These are phyloP conservation scores for Xylaria sp. DNA, from an alignment of 2,329 filamentous ascomycete species.

Conservation along the genomic window DNA sequence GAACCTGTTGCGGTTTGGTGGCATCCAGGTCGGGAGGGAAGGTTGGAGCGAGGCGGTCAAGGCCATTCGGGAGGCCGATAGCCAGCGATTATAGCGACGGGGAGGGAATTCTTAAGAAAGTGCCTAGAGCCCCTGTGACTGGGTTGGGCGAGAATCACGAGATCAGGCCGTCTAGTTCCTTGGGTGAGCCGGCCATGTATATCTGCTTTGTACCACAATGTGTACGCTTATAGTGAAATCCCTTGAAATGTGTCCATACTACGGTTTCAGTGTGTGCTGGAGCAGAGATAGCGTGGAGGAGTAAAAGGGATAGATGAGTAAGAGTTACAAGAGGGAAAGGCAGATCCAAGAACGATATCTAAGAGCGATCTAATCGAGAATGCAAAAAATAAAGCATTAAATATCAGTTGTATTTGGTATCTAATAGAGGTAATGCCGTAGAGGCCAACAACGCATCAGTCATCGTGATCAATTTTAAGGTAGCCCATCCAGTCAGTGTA, in stretches of 20 bases:
- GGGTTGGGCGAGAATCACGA: not conserved
- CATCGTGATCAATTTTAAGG: not conserved
- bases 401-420: conserved; percentile 28
- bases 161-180: conserved; percentile 2
- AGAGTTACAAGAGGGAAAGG: not conserved
- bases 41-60: conserved; percentile 60
- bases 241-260: conserved; percentile 24
- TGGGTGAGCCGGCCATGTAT: conserved; percentile 29
- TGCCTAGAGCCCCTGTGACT: not conserved
- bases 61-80: conserved; percentile 56
- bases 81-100: conserved; percentile 53
- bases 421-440: conserved; percentile 23
- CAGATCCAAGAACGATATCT: not conserved
- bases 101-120: not conserved
- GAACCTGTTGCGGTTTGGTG: conserved; percentile 79
- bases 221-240: conserved; percentile 34
- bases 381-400: not conserved
- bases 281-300: not conserved
- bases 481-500: conserved; percentile 1
- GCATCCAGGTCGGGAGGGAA: conserved; percentile 58
- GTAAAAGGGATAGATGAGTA: not conserved
- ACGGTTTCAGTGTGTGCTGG: not conserved
- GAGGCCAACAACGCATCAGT: not conserved
- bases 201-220: conserved; percentile 36
- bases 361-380: not conserved